Conservation (phyloP, 2,329 filamentous ascomycete genomes). For the Aspergillus niger region DNA sequence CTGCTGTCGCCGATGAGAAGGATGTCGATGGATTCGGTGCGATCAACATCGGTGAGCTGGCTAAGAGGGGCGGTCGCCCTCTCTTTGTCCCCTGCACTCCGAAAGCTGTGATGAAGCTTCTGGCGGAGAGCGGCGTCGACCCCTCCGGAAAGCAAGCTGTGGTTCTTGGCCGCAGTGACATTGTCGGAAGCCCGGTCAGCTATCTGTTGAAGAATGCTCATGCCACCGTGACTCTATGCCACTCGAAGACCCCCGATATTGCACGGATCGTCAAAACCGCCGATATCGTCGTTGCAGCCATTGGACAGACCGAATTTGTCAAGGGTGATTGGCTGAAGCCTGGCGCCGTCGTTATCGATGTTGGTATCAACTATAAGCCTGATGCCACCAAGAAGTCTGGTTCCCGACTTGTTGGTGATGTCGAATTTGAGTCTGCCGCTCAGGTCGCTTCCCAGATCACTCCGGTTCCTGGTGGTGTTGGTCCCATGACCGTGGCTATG, state of each 20-base stretch:
- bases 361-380: conserved; percentile 93
- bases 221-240: conserved; percentile 94
- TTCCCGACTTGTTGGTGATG: conserved; percentile 88
- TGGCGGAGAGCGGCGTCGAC: conserved; percentile 80
- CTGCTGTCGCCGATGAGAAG: conserved; percentile 87
- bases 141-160: conserved; percentile 89
- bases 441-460: conserved; percentile 92
- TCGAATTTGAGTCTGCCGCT: conserved; percentile 82
- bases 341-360: conserved; percentile 93
- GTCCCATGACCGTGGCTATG: conserved; percentile 99
- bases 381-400: conserved; percentile 91
- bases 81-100: conserved; percentile 94
- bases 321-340: conserved; percentile 96
- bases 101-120: conserved; percentile 92
- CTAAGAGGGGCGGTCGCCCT: conserved; percentile 88
- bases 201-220: conserved; percentile 94
- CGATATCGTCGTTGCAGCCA: conserved; percentile 88
- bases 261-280: conserved; percentile 75
- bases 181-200: conserved; percentile 95
- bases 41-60: conserved; percentile 91
- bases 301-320: conserved; percentile 83
- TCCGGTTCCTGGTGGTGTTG: conserved; percentile 93
- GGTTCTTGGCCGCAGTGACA: conserved; percentile 91
- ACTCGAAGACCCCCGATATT: conserved; percentile 79
- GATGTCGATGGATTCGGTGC: conserved; percentile 97